Evolutionary conservation across 2,329 filamentous ascomycete species (phyloP), one percentile per base, ranked within the genome.

Genomic region (Botrytis byssoidea): DNA sequence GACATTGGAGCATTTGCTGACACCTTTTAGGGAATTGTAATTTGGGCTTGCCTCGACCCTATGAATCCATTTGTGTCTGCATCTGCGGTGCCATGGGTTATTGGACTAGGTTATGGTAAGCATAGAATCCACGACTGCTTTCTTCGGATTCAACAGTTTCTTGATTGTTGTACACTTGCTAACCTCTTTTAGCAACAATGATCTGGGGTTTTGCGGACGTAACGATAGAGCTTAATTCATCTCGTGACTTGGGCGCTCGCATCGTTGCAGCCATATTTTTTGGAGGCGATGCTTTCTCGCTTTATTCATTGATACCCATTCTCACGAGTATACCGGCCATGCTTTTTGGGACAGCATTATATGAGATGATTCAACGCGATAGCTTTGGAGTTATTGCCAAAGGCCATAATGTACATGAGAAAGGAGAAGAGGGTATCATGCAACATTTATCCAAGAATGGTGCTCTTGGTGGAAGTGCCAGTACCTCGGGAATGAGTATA

Each of bases 231-330:
- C 88, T 87, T 22, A 90, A 90, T 79, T 78, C 88, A 46, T 88
- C 88, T 18, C 82, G 88, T 77, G 88, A 90, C 78, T 81, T 90
- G 22, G 88, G 88, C n/a, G 86, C 86, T 2, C 85, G 88, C 29
- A 85, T 89, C 40, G 88, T 89, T 1, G 87, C 86, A 9, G 86
- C 86, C 25, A 89, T 89, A 74, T 89, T 89, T 80, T 88, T 83
- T 76, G 86, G 86, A 67, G 78, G 82, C 18, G 85, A 87, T 74
- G 85, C 84, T 5, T 88, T 88, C 77, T 80, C 80, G 16, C 83
- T 82, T 40, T 89, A 88, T 77, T 81, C 83, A 5, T 86, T 86
- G 80, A 89, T 89, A 66, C 81, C 83, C 1, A 85, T 89, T 57
- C 80, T 89, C 10, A 86, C 88, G 74, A 89, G 88, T 76, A 81